A percentile compares a stretch with the other conserved stretches of the same genome.
Conservation (phyloP, 1,139 yeast genomes). For the Neolecta irregularis region DNA sequence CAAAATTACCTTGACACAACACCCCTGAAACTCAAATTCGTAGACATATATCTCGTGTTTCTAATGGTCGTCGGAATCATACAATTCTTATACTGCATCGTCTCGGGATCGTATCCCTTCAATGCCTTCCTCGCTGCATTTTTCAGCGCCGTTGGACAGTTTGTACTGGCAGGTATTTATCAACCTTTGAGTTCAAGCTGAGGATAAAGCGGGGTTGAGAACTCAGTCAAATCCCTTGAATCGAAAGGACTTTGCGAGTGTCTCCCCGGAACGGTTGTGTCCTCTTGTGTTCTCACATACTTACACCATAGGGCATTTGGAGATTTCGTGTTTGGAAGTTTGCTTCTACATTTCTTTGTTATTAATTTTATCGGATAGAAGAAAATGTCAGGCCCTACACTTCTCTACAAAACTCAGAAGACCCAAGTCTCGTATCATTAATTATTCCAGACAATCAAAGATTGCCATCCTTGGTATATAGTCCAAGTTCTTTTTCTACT, state of each 20-base stretch:
- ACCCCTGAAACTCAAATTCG: constrained; percentile 29
- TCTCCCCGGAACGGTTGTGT: constrained; percentile 41
- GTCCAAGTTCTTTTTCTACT: too few species aligned
- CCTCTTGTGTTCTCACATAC: not conserved
- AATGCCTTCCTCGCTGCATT: constrained; percentile 94
- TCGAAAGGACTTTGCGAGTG: constrained; percentile 32
- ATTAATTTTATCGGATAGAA: constrained; percentile 63
- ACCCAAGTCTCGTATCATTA: too few species aligned
- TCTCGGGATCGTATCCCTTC: constrained; percentile 84
- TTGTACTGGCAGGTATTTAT: constrained; percentile 49
- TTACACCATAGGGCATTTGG: constrained; percentile 50
- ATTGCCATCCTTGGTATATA: too few species aligned
- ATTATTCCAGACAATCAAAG: too few species aligned
- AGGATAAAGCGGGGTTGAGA: constrained; percentile 34
- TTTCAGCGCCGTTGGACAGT: constrained; percentile 84
- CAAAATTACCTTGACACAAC: not conserved
- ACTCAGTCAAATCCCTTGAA: constrained; percentile 43
- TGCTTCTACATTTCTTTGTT: constrained; percentile 75
- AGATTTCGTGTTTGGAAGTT: constrained; percentile 75
- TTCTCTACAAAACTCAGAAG: too few species aligned
- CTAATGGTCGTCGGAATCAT: constrained; percentile 58
- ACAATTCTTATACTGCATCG: constrained; percentile 60
- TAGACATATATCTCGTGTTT: constrained; percentile 64
- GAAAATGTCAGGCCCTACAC: too few species aligned
- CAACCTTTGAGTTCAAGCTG: not conserved